Percentiles rank a stretch among this genome's conserved stretches.
These are phyloP conservation scores for Clonostachys solani DNA, from an alignment of 2,329 filamentous ascomycete species.

Conservation along the genomic window DNA sequence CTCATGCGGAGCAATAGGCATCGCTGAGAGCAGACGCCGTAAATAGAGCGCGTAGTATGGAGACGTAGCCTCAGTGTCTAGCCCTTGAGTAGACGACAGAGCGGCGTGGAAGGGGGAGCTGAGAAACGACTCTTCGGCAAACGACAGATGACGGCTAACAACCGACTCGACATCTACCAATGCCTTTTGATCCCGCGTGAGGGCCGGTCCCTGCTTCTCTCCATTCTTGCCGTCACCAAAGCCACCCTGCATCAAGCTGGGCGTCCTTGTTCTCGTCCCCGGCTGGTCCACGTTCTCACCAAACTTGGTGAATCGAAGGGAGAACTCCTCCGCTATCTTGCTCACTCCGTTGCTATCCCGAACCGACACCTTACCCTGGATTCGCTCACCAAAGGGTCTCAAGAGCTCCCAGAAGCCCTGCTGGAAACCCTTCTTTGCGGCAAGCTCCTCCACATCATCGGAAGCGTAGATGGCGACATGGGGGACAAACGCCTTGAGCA, in stretches of 20 bases:
- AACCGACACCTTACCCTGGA: constrained; percentile 84
- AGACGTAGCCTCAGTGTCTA: constrained; percentile 40
- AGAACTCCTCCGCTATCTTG: constrained; percentile 82
- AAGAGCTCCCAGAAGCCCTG: constrained; percentile 81
- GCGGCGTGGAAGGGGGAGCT: constrained; percentile 25
- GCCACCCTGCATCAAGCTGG: not conserved
- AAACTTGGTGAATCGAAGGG: constrained; percentile 77
- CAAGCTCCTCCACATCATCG: constrained; percentile 75
- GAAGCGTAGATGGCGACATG: constrained; percentile 87
- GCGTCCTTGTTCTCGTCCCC: constrained; percentile 40
- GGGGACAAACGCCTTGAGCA: constrained; percentile 83
- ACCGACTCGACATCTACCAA: constrained; percentile 73
- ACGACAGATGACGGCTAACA: constrained; percentile 73
- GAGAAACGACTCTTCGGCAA: constrained; percentile 60
- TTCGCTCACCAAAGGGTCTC: constrained; percentile 83
- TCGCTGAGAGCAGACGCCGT: constrained; percentile 73
- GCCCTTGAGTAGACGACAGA: constrained; percentile 27
- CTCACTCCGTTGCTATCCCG: constrained; percentile 86
- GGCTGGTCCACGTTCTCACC: constrained; percentile 52
- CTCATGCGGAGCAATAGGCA: constrained; percentile 79
- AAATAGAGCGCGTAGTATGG: constrained; percentile 86
- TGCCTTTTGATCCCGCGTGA: constrained; percentile 19
- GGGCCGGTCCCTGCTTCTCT: constrained; percentile 24
- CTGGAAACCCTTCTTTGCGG: constrained; percentile 78
- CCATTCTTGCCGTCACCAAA: constrained; percentile 19